Percentiles rank a stretch among this genome's conserved stretches.
Conservation (phyloP, 2,329 filamentous ascomycete genomes). For the Colletotrichum eremochloae region DNA sequence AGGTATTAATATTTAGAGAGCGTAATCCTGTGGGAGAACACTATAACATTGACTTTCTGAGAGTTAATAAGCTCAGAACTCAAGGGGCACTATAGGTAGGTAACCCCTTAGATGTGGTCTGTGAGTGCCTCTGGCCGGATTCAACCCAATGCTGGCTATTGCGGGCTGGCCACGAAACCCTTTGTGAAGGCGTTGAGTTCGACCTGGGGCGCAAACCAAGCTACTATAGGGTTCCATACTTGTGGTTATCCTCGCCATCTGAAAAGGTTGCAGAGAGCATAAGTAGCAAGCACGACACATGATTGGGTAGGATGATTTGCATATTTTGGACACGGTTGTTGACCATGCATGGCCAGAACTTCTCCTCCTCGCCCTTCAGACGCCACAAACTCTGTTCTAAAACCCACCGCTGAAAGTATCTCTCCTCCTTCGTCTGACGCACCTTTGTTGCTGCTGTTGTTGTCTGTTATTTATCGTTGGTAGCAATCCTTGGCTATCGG, state of each 20-base stretch:
- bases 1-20: too few relatives aligned
- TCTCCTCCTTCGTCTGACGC: not conserved
- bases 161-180: too few relatives aligned
- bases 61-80: too few relatives aligned
- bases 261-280: not conserved
- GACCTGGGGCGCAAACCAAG: not conserved
- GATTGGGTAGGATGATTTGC: not conserved
- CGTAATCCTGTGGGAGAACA: too few relatives aligned
- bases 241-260: not conserved
- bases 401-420: not conserved
- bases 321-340: not conserved
- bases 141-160: too few relatives aligned
- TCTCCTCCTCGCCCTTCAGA: not conserved
- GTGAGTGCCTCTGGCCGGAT: too few relatives aligned
- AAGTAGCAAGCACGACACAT: not conserved
- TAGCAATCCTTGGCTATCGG: not conserved
- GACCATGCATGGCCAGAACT: not conserved
- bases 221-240: not conserved
- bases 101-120: too few relatives aligned
- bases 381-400: constrained; percentile 4
- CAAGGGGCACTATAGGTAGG: too few relatives aligned
- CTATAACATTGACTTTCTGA: too few relatives aligned
- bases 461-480: not conserved
- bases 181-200: not conserved
- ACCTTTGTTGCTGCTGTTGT: not conserved